Evolutionary conservation across 805 yeast genomes (phyloP).

Genomic region (Dipodascus albidus): DNA sequence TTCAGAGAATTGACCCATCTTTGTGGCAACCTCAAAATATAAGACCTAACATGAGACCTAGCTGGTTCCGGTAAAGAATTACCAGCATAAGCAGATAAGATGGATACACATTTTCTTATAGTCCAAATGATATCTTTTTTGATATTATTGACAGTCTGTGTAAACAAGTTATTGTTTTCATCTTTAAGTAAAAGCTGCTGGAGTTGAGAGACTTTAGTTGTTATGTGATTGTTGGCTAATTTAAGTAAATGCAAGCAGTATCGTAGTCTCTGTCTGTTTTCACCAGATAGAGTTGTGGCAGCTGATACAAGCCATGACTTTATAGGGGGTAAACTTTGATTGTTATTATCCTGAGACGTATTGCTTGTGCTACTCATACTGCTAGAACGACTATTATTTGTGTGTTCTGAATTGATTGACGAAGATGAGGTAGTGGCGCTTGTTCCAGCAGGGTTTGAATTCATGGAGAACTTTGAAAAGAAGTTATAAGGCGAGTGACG

Average conservation of each 20-base stretch:
- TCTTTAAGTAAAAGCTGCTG: slow-evolving; percentile 38
- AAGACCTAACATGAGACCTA: slow-evolving; percentile 68
- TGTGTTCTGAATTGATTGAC: slow-evolving; percentile 9
- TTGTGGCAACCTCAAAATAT: slow-evolving; percentile 62
- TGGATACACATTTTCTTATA: slow-evolving; percentile 74
- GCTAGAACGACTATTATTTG: slow-evolving; percentile 17
- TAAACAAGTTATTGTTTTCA: slow-evolving; percentile 13
- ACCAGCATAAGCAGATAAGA: slow-evolving; percentile 78
- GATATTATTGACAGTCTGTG: slow-evolving; percentile 28
- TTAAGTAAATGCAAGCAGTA: slow-evolving; percentile 71
- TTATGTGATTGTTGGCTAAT: slow-evolving; percentile 69
- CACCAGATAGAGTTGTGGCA: slow-evolving; percentile 37
- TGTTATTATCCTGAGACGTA: background rate
- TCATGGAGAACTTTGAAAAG: background rate
- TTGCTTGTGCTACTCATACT: slow-evolving; percentile 22
- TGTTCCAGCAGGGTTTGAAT: slow-evolving; percentile 4
- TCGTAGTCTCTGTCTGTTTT: slow-evolving; percentile 62
- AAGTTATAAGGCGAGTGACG: background rate
- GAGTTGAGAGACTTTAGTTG: slow-evolving; percentile 50
- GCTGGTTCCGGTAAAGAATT: slow-evolving; percentile 67
- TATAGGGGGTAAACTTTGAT: background rate
- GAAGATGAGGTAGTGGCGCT: background rate
- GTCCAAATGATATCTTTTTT: slow-evolving; percentile 80
- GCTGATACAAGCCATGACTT: slow-evolving; percentile 1
- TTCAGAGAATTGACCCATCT: slow-evolving; percentile 46